These are phyloP conservation scores for Kernera saxatilis DNA, from an alignment of 345 rosid species.

Conservation along the genomic window DNA sequence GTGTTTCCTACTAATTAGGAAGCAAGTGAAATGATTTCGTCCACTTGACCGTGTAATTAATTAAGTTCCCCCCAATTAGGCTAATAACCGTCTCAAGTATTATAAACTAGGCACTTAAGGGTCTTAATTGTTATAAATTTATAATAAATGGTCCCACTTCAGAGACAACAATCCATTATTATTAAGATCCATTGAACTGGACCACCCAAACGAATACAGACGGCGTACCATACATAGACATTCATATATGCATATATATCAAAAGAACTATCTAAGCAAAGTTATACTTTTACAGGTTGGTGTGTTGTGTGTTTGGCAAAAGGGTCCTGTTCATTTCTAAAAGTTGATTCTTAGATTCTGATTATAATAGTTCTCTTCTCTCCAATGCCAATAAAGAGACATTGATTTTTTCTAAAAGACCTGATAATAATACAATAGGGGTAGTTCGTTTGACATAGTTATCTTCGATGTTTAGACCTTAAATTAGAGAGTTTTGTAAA, in stretches of 20 bases:
- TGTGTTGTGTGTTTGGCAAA: conserved; percentile 20
- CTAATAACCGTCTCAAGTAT: conserved; percentile 22
- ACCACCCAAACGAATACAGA: not conserved
- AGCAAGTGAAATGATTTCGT: conserved; percentile 23
- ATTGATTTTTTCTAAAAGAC: not conserved
- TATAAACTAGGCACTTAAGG: not conserved
- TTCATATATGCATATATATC: conserved; percentile 5
- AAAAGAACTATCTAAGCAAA: conserved; percentile 21
- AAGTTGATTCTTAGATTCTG: conserved; percentile 14
- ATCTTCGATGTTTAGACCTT: not conserved
- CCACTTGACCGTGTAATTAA: conserved; percentile 3
- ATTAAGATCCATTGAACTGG: conserved; percentile 22
- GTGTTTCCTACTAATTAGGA: conserved; percentile 25
- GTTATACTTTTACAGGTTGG: conserved; percentile 32
- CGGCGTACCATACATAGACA: not conserved
- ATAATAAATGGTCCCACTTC: not conserved
- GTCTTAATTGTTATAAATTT: not conserved
- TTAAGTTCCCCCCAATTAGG: not conserved
- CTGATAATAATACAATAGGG: not conserved
- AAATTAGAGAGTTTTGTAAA: not conserved
- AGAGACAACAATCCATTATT: not conserved
- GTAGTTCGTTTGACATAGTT: not conserved
- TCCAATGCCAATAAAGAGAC: not conserved
- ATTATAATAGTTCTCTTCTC: not conserved
- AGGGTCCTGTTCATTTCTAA: conserved; percentile 20